Conservation (phyloP, 139 green algal genomes). For the Asterochloris sp. region DNA sequence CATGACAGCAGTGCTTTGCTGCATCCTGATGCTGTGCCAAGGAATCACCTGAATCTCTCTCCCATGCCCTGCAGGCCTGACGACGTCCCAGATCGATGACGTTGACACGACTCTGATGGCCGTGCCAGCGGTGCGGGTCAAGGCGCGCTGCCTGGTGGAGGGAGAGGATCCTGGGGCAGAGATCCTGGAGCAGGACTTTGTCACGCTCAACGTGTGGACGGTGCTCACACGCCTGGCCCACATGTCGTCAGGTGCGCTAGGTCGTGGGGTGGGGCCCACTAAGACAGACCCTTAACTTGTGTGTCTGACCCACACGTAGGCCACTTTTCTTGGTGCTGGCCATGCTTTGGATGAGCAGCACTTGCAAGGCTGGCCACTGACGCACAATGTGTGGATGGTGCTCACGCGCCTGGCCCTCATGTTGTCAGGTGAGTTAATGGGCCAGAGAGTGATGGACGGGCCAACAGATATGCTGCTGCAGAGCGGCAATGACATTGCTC, state of each 20-base stretch:
- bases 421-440: no score
- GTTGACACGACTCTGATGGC: constrained; percentile 52
- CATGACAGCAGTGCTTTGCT: neutral
- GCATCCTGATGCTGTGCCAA: neutral
- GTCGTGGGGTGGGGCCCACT: no score
- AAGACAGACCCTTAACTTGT: no score
- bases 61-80: constrained; percentile 11
- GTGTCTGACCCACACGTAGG: no score
- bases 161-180: constrained; percentile 51
- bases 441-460: no score
- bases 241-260: no score
- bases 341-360: no score
- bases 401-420: constrained; percentile 42
- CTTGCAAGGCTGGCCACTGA: constrained; percentile 21
- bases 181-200: constrained; percentile 64
- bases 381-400: constrained; percentile 34
- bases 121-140: constrained; percentile 47
- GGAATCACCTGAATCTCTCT: neutral
- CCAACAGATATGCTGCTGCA: no score
- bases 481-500: no score
- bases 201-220: constrained; percentile 40
- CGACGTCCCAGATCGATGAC: constrained; percentile 45
- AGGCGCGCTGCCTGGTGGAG: constrained; percentile 41
- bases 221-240: constrained; percentile 48
- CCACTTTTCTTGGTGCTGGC: no score